phyloP scores from a whole-genome alignment of 306 rosid species.

The Comarum palustre region DNA sequence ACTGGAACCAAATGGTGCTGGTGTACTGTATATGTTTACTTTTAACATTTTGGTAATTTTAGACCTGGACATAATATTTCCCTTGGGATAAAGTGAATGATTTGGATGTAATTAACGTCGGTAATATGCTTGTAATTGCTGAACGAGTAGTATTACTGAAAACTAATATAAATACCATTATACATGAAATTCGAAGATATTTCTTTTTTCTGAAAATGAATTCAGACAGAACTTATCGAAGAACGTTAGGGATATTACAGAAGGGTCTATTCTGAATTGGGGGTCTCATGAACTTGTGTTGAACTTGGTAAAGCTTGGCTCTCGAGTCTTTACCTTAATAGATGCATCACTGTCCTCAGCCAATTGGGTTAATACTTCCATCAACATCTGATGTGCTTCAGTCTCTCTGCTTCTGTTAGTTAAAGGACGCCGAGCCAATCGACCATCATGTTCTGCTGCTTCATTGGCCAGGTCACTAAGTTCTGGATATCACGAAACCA shows the following conservation, averaged over 20 bases:
- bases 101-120: neutral
- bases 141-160: no score
- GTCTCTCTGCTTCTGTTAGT: conserved; percentile 50
- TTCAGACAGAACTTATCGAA: neutral
- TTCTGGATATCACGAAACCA: conserved; percentile 41
- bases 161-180: no score
- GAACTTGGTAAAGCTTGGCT: neutral
- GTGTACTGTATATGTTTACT: no score
- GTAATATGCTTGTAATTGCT: neutral
- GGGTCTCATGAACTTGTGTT: neutral
- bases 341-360: conserved; percentile 41
- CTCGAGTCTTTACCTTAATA: conserved; percentile 41
- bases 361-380: conserved; percentile 39
- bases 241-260: neutral
- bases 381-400: conserved; percentile 58
- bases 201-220: neutral
- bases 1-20: no score
- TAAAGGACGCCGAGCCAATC: conserved; percentile 66
- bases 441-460: conserved; percentile 68
- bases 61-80: no score
- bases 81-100: neutral
- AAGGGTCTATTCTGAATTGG: neutral
- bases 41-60: no score
- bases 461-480: conserved; percentile 48
- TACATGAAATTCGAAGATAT: neutral